Percentiles rank a stretch among this genome's conserved stretches.
phyloP scores from a whole-genome alignment of 768 basidiomycete genomes.

The Exidia glandulosa region DNA sequence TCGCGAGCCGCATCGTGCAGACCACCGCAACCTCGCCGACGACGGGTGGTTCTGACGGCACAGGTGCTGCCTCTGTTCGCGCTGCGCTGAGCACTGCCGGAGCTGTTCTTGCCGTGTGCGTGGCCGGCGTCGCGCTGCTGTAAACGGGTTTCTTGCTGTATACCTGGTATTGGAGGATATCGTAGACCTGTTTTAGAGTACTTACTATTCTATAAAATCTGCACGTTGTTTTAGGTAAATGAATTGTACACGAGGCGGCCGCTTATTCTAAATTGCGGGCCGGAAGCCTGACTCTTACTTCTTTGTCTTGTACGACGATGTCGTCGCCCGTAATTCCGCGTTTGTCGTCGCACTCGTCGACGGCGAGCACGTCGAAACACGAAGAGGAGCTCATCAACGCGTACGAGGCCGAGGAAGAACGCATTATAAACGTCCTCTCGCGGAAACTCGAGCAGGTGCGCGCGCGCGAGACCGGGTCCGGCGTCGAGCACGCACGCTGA shows the following conservation, averaged over 20 bases:
- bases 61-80: not conserved
- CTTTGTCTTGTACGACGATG: not conserved
- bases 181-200: no score
- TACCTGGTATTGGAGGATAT: no score
- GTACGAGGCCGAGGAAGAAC: slow-evolving; percentile 84
- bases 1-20: slow-evolving; percentile 12
- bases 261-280: not conserved
- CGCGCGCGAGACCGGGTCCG: not conserved
- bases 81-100: not conserved
- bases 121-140: not conserved
- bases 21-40: slow-evolving; percentile 6
- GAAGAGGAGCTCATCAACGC: slow-evolving; percentile 77
- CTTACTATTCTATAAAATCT: no score
- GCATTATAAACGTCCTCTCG: slow-evolving; percentile 73
- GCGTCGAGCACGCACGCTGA: slow-evolving; percentile 1
- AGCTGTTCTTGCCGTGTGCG: not conserved
- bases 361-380: slow-evolving; percentile 26
- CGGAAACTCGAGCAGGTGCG: slow-evolving; percentile 74
- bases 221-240: no score
- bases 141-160: no score
- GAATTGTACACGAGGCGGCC: not conserved
- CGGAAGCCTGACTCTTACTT: not conserved
- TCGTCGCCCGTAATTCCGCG: slow-evolving; percentile 47
- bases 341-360: slow-evolving; percentile 43
- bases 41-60: not conserved